A percentile compares a stretch with the other conserved stretches of the same genome.
Conservation (phyloP, 148 eudicot species). For the Amaranthus cruentus region DNA sequence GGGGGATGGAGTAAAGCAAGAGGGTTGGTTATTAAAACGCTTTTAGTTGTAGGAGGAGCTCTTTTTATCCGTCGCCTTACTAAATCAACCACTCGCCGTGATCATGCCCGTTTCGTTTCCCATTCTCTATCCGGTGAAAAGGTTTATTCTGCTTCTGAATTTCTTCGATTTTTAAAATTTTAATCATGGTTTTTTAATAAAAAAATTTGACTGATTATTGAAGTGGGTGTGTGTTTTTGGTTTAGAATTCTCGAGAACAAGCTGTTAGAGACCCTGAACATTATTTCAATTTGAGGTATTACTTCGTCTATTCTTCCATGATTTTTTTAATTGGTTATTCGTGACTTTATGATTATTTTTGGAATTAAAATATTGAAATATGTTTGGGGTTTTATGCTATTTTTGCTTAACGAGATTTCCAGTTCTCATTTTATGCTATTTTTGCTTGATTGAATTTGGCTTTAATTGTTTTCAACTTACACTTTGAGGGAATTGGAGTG, state of each 20-base stretch:
- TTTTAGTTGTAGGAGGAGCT: constrained; percentile 79
- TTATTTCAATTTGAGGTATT: constrained; percentile 85
- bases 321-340: neutral
- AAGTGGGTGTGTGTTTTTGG: constrained; percentile 2
- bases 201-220: neutral
- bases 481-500: too few relatives aligned
- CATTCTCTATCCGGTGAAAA: constrained; percentile 69
- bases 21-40: constrained; percentile 57
- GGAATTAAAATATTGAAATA: neutral
- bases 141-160: constrained; percentile 21
- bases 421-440: too few relatives aligned
- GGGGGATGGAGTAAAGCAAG: constrained; percentile 64
- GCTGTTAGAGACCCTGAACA: constrained; percentile 84
- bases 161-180: neutral
- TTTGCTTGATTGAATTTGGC: too few relatives aligned
- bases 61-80: constrained; percentile 64
- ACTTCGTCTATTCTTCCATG: neutral
- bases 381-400: too few relatives aligned
- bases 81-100: constrained; percentile 94
- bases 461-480: too few relatives aligned
- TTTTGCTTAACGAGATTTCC: too few relatives aligned
- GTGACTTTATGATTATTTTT: neutral
- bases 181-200: neutral
- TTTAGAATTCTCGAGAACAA: constrained; percentile 62
- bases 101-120: constrained; percentile 65